Conservation (phyloP, 2,329 filamentous ascomycete species). For the Amylocarpus encephaloides region DNA sequence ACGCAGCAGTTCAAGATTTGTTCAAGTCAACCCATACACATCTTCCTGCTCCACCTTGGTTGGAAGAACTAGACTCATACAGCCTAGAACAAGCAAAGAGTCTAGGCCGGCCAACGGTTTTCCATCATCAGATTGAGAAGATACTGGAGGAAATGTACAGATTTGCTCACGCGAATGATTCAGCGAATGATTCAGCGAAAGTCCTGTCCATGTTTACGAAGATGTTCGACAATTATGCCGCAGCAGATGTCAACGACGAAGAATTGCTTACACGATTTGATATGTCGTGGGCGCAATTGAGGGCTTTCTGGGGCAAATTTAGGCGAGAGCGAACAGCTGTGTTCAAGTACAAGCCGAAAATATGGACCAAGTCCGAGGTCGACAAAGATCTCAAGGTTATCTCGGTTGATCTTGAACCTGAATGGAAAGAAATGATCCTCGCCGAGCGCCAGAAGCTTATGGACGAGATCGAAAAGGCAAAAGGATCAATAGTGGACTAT, state of each 20-base stretch:
- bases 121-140: slow-evolving; percentile 6
- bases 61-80: neutral
- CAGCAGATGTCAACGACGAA: neutral
- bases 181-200: slow-evolving; percentile 1
- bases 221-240: slow-evolving; percentile 2
- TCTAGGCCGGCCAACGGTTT: slow-evolving; percentile 5
- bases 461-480: neutral
- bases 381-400: slow-evolving; percentile 2
- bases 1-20: slow-evolving; percentile 5
- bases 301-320: slow-evolving; percentile 4
- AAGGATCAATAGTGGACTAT: too few relatives aligned
- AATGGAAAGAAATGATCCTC: neutral
- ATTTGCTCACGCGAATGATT: neutral
- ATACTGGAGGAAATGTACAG: slow-evolving; percentile 4
- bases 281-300: neutral
- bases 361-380: slow-evolving; percentile 5
- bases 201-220: neutral
- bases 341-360: neutral
- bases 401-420: slow-evolving; percentile 1
- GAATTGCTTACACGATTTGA: slow-evolving; percentile 3
- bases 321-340: slow-evolving; percentile 1
- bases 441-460: slow-evolving; percentile 1
- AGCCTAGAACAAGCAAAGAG: neutral
- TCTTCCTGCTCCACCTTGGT: neutral
- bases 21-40: neutral